phyloP scores from a whole-genome alignment of 192 early-diverging fungal species.

The Globomyces pollinis-pini region DNA sequence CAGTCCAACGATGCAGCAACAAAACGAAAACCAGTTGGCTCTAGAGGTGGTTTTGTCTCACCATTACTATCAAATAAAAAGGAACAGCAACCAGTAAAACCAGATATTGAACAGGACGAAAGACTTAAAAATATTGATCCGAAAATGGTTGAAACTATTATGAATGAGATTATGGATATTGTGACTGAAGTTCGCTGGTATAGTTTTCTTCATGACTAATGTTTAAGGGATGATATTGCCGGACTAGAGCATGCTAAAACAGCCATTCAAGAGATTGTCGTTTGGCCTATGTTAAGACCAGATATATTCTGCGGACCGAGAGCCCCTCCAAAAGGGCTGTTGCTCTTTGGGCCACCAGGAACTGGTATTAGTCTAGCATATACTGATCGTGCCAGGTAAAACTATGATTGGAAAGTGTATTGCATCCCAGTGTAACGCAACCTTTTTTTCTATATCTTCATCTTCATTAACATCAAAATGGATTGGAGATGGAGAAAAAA shows the following conservation, averaged over 20 bases:
- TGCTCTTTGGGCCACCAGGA: conserved; percentile 86
- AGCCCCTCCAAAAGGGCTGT: conserved; percentile 71
- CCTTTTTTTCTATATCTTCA: conserved; percentile 85
- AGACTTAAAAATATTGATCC: conserved; percentile 79
- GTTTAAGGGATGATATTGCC: conserved; percentile 66
- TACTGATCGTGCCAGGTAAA: conserved; percentile 42
- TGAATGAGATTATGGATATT: conserved; percentile 76
- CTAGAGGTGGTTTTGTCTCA: background rate
- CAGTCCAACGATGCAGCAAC: too few relatives aligned
- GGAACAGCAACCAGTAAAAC: background rate
- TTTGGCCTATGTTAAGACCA: conserved; percentile 69
- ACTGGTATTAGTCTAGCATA: conserved; percentile 46
- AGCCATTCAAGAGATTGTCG: conserved; percentile 70
- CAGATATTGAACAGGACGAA: conserved; percentile 12
- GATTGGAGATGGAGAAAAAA: conserved; percentile 91
- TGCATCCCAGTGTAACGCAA: conserved; percentile 75
- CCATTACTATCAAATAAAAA: background rate
- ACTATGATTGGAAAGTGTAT: conserved; percentile 88
- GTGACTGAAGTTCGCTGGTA: conserved; percentile 53
- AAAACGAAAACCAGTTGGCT: too few relatives aligned
- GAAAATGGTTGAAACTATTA: conserved; percentile 78
- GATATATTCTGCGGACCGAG: conserved; percentile 84
- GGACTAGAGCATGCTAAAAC: conserved; percentile 76
- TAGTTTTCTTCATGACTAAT: background rate
- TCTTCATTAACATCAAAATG: conserved; percentile 92